These are phyloP conservation scores for Aspergillus texensis DNA, from an alignment of 2,329 filamentous ascomycete genomes.

Conservation along the genomic window DNA sequence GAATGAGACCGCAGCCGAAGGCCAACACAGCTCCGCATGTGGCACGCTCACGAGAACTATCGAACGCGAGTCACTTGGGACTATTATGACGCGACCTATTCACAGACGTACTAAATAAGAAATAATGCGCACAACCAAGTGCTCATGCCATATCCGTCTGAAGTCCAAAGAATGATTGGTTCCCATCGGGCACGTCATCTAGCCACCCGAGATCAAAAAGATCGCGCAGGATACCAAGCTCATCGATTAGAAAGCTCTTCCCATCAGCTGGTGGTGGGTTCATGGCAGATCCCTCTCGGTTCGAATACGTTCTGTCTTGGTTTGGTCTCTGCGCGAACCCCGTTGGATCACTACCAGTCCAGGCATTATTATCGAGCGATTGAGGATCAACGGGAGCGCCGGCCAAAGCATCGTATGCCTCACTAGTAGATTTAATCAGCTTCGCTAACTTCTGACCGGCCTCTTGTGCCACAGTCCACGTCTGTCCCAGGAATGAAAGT, in stretches of 20 bases:
- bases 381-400: neutral
- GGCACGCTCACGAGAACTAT: too few relatives aligned
- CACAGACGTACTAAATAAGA: too few relatives aligned
- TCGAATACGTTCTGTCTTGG: neutral
- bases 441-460: slow-evolving; percentile 4
- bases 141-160: neutral
- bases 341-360: neutral
- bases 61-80: too few relatives aligned
- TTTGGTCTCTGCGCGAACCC: neutral
- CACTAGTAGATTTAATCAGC: slow-evolving; percentile 1
- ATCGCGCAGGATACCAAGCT: slow-evolving; percentile 8
- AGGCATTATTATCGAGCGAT: neutral
- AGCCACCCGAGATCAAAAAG: slow-evolving; percentile 8
- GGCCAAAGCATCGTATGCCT: neutral
- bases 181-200: neutral
- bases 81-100: too few relatives aligned
- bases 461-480: slow-evolving; percentile 6
- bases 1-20: too few relatives aligned
- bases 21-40: too few relatives aligned
- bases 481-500: slow-evolving; percentile 2
- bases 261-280: neutral
- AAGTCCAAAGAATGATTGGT: neutral
- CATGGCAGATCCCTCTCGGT: neutral
- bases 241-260: slow-evolving; percentile 5
- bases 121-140: too few relatives aligned